Base-by-base conservation (phyloP, 192 early-diverging fungal species). In the Coemansia sp. region DNA sequence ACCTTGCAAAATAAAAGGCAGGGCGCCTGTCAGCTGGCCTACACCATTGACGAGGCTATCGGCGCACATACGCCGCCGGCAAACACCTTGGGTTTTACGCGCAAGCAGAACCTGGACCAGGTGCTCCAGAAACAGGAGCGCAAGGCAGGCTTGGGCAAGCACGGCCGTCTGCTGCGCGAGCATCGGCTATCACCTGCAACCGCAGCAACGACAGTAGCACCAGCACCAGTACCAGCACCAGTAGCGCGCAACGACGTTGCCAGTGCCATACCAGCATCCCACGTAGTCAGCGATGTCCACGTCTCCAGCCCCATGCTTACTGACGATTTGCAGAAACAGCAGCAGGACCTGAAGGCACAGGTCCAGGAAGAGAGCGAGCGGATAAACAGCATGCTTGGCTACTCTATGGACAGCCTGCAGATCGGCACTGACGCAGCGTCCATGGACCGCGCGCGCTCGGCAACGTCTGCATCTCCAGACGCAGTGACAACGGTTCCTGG, bases 41-140 rank as follows among this genome's bases (percentile, higher is more conserved):
- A 66, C 48, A 75, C 45, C 11, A 76, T 81, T 29, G 79, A 76
- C 22, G 79, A 81, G 56, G 79, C 79, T 2, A 70, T 58, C 2
- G 79, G 79, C 6, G 73, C 67, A 4, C 64, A 81, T 45, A 81
- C 70, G 40, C 79, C 79, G 51, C 73, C 79, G 31, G 60, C 68
- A 28, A 69, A 72, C 50, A 81, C 79, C 48, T 66, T 81, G 51
- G 79, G 75, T 56, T 81, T 76, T 67, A 75, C 79, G 14, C 79
- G 79, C 67, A 81, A 76, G 69, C 69, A 57, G 67, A 81, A 75
- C 52, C 34, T 72, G 8, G 70, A 81, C 33, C 57, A 59, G 67
- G 60, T 81, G 69, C 79, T 69, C 50, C 67, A 73, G 64, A 76
- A 76, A 73, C 79, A 68, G 34, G 73, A 72, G 55, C 63, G 68